Evolutionary conservation across 1,284 basidiomycete genomes (phyloP).

Genomic region (Tilletia indica): DNA sequence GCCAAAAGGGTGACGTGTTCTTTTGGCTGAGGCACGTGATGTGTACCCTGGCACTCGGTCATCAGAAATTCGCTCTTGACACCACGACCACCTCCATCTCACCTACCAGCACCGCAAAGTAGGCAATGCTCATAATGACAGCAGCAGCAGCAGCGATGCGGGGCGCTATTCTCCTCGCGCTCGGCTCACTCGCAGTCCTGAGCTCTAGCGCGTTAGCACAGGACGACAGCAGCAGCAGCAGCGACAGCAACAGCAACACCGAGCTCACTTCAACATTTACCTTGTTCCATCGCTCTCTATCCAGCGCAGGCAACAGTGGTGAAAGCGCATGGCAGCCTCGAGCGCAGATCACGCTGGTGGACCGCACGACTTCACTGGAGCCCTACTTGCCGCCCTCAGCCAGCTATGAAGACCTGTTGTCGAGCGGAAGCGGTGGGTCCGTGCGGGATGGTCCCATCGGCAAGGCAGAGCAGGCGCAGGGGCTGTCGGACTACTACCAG

Average conservation of each 20-base stretch:
- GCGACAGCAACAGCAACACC: not conserved
- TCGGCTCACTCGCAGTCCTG: not conserved
- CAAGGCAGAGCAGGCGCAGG: conserved; percentile 13
- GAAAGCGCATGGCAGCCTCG: not conserved
- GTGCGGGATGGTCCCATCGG: conserved; percentile 7
- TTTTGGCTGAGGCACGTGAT: no score
- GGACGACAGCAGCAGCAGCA: conserved; percentile 1
- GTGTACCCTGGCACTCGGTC: no score
- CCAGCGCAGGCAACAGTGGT: not conserved
- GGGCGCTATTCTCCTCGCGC: not conserved
- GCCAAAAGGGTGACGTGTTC: no score
- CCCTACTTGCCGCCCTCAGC: conserved; percentile 3
- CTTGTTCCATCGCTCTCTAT: conserved; percentile 11
- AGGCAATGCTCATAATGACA: no score
- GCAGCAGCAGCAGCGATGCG: no score
- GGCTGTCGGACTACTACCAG: conserved; percentile 5
- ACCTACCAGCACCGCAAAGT: no score
- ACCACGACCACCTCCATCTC: no score
- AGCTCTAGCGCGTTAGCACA: not conserved
- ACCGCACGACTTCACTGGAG: not conserved
- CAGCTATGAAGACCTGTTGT: not conserved
- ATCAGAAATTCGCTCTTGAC: no score
- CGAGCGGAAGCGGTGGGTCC: not conserved
- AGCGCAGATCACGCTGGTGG: not conserved
- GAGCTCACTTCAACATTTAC: not conserved